Base-by-base conservation (phyloP, 2,329 filamentous ascomycete species). In the Xylariaceae sp. region DNA sequence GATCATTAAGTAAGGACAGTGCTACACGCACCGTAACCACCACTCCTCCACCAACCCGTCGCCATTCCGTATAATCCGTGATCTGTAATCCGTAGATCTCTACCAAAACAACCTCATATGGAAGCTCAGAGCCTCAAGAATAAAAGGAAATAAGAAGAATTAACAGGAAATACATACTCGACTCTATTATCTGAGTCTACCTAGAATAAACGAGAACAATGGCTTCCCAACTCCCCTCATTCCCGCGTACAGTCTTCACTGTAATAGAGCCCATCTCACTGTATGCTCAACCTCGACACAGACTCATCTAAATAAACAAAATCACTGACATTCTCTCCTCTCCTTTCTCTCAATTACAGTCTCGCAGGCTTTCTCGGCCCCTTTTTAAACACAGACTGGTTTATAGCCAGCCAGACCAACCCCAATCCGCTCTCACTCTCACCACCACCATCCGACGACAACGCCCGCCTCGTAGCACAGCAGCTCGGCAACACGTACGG, bases 401-500 rank as follows among this genome's bases (percentile, higher is more conserved):
- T 90, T 71, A 80, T 88, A 61, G 73, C 77, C 17, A 80, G 85
- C 66, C 87, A 90, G 70, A 77, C 85, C 45, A 79, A 82, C 4
- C 66, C 70, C 18, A 63, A 72, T 30, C 66, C 71, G 51, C 66
- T 73, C 8, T 57, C 75, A 10, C 66, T 71, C 23, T 30, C 23
- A 18, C 69, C 74, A 34, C 77, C 78, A 23, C 49, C 49, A 51
- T 51, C 49, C 49, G 49, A 51, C 51, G 74, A 75, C 53, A 77
- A 79, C 65, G 77, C 78, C 62, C 76, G 81, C 48, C 76, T 87
- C n/a, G 74, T 89, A 34, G 82, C 85, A 51, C 78, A 82, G 66
- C 86, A 91, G 73, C 78, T 91, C 13, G 87, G 86, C 50, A 91
- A 91, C 66, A 71, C 85, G 17, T 90, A 90, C 67, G 79, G 86